Conservation (phyloP, 2,329 filamentous ascomycete genomes). For the Alternaria rosae region DNA sequence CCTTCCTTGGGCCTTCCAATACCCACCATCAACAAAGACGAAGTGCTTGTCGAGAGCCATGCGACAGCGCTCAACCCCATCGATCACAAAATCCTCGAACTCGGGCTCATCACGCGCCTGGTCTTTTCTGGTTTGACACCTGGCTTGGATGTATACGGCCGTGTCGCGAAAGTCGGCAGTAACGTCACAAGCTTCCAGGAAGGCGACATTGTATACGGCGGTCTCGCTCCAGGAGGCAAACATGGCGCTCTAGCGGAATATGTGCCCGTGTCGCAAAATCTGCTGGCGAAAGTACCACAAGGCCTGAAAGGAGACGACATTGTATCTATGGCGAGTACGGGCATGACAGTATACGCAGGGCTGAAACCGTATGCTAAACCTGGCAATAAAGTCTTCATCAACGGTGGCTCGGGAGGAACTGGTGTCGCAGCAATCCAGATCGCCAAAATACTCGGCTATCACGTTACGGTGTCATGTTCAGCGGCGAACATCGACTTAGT, state of each 20-base stretch:
- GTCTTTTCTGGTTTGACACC: conserved; percentile 53
- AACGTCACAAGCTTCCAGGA: conserved; percentile 25
- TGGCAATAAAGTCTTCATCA: conserved; percentile 64
- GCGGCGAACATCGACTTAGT: conserved; percentile 62
- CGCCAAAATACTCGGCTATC: conserved; percentile 64
- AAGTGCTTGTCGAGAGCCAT: conserved; percentile 62
- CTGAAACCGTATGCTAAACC: conserved; percentile 25
- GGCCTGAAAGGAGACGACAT: conserved; percentile 32
- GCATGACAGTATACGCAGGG: conserved; percentile 45
- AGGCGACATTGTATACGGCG: conserved; percentile 47
- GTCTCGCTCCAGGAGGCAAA: conserved; percentile 24
- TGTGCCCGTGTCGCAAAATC: conserved; percentile 16
- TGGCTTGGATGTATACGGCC: conserved; percentile 59
- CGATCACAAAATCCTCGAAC: conserved; percentile 67
- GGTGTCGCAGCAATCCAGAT: conserved; percentile 68
- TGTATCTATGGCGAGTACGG: conserved; percentile 39
- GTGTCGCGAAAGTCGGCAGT: conserved; percentile 46
- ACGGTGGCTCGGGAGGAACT: conserved; percentile 67
- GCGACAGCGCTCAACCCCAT: conserved; percentile 63
- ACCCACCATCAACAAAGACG: conserved; percentile 44
- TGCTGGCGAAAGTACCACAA: conserved; percentile 15
- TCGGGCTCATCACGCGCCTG: conserved; percentile 50
- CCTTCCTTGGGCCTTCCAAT: conserved; percentile 55
- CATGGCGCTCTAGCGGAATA: conserved; percentile 46
- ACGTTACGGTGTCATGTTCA: conserved; percentile 66